Conservation (phyloP, 2,329 filamentous ascomycete species). For the Sporothrix curviconia region DNA sequence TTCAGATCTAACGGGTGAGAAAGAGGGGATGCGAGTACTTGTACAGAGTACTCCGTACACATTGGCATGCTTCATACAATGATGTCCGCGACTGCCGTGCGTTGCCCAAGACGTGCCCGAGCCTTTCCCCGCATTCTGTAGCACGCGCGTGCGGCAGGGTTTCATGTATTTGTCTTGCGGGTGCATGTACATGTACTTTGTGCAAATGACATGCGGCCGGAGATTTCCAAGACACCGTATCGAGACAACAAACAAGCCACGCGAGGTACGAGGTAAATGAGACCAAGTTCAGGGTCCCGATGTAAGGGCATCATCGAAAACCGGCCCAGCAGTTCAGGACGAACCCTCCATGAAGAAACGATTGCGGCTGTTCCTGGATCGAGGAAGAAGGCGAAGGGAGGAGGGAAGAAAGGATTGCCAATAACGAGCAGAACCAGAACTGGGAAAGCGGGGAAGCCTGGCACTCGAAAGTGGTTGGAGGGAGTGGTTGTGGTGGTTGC, state of each 20-base stretch:
- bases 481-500: conserved; percentile 1
- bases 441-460: conserved; percentile 6
- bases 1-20: not conserved
- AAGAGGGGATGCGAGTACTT: not conserved
- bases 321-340: too few species aligned
- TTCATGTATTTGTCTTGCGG: too few species aligned
- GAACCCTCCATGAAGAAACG: too few species aligned
- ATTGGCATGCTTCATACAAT: not conserved
- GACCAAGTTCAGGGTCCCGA: not conserved
- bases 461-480: not conserved
- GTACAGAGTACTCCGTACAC: not conserved
- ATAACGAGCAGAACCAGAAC: not conserved
- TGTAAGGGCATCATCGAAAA: too few species aligned
- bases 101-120: too few species aligned
- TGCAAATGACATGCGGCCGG: too few species aligned
- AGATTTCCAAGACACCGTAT: too few species aligned
- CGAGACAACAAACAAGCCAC: too few species aligned
- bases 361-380: conserved; percentile 7
- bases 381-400: not conserved
- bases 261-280: too few species aligned
- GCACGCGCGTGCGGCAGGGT: too few species aligned
- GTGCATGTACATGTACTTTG: too few species aligned
- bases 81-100: not conserved
- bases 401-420: not conserved
- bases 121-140: conserved; percentile 6